Conservation (phyloP, 495 filamentous ascomycete genomes). For the Podospora anserina region DNA sequence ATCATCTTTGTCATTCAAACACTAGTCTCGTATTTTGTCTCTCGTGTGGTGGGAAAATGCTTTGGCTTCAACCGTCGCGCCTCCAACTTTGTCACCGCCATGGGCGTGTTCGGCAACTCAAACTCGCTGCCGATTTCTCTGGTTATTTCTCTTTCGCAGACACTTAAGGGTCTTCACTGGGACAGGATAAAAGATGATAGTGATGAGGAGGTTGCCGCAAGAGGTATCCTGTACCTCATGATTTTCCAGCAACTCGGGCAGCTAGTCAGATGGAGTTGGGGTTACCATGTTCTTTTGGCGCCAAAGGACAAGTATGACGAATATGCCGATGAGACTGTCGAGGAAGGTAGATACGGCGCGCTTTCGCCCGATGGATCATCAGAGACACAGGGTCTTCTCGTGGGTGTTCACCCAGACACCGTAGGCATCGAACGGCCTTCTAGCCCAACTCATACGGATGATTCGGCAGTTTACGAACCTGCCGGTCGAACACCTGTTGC, state of each 20-base stretch:
- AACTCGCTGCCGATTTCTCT: constrained; percentile 97
- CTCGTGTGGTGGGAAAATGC: constrained; percentile 62
- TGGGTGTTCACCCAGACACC: constrained; percentile 33
- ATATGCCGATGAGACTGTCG: constrained; percentile 52
- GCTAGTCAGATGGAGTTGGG: constrained; percentile 96
- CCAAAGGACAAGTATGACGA: constrained; percentile 69
- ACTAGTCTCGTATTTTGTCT: constrained; percentile 73
- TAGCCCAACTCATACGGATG: constrained; percentile 34
- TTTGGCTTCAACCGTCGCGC: constrained; percentile 80
- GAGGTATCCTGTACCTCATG: constrained; percentile 90
- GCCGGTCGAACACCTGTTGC: constrained; percentile 47
- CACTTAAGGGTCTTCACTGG: constrained; percentile 89
- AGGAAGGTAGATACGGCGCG: constrained; percentile 64
- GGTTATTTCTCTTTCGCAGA: constrained; percentile 88
- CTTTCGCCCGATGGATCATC: constrained; percentile 21
- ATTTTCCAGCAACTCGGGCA: constrained; percentile 98
- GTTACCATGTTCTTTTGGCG: constrained; percentile 86
- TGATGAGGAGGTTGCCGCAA: constrained; percentile 88
- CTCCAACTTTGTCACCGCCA: constrained; percentile 90
- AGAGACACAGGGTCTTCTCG: constrained; percentile 29
- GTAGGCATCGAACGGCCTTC: constrained; percentile 20
- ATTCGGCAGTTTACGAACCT: constrained; percentile 43
- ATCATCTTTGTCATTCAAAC: constrained; percentile 89
- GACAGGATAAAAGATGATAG: constrained; percentile 85
- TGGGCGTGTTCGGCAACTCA: constrained; percentile 98